Percentiles rank a stretch among this genome's conserved stretches.
Conservation (phyloP, 1,284 basidiomycete species). For the Ustanciosporium gigantosporum region DNA sequence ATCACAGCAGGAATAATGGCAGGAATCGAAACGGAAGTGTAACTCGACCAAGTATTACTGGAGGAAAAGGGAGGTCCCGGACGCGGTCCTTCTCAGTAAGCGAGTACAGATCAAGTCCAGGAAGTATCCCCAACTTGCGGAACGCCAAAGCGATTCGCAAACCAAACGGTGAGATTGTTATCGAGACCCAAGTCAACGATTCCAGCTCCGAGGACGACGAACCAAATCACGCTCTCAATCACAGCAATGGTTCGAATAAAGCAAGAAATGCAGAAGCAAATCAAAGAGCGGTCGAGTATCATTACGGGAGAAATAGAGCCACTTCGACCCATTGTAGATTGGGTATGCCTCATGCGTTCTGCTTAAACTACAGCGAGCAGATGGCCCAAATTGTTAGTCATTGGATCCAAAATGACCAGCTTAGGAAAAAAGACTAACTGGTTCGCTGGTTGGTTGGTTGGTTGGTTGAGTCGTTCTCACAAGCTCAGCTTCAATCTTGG, state of each 20-base stretch:
- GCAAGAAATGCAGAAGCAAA: background rate
- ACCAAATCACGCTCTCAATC: background rate
- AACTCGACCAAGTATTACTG: background rate
- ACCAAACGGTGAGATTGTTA: constrained; percentile 37
- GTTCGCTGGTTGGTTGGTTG: too few species aligned
- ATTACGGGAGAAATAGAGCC: constrained; percentile 4
- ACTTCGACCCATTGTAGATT: constrained; percentile 37
- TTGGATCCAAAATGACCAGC: constrained; percentile 26
- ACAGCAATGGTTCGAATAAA: too few species aligned
- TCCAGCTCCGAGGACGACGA: constrained; percentile 13
- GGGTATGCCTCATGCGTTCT: constrained; percentile 50
- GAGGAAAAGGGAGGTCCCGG: constrained; percentile 3
- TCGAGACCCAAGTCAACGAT: constrained; percentile 21
- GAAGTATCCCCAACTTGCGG: constrained; percentile 9
- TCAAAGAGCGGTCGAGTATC: constrained; percentile 5
- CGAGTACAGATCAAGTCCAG: constrained; percentile 18
- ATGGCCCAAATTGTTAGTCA: constrained; percentile 21
- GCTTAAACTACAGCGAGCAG: constrained; percentile 23
- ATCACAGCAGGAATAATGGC: constrained; percentile 4
- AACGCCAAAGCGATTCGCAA: constrained; percentile 25
- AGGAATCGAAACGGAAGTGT: background rate
- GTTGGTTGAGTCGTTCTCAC: too few species aligned
- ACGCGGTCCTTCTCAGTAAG: constrained; percentile 26
- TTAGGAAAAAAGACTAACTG: background rate
- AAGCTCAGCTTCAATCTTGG: too few species aligned